Evolutionary conservation across 305 asterid species (phyloP), one percentile per base, ranked within the genome.

Genomic region (Nicotiana rustica): DNA sequence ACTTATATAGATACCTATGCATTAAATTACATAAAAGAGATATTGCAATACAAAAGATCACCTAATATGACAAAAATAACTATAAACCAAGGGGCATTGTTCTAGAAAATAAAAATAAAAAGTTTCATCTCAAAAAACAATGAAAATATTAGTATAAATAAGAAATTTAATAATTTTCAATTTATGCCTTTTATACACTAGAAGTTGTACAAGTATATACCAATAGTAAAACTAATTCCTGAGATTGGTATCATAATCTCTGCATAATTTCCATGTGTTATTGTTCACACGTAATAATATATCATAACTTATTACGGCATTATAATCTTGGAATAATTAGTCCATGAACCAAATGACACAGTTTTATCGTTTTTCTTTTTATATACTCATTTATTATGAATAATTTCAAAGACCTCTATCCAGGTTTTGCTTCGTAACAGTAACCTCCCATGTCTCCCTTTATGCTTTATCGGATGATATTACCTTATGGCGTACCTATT

Each of bases 11-110:
- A 25, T 6, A 75, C 79, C 29, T 52, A 52, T 15, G 17, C 8
- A 21, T 15, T 3, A 5, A 47, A 71, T 18, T 1, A 75, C 79
- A 52, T 7, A 29, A 25, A 52, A 49, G 15, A 52, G 17, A 75
- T 0, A 71, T 13, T 47, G 14, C 21, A 71, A 6, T 21, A 71
- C 13, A 60, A 71, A 70, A 47, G 21, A 0, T 21, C 61, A 47
- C 62, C 62, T 13, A 71, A 47, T 36, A 6, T 71, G 79, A 47
- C 41, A 21, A 47, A 75, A 75, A 14, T 3, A 75, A 13, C 64
- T 25, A 49, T 73, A 73, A 73, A 47, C 14, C 19, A 70, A 18
- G 77, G 78, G 62, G 36, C 62, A 41, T 6, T 73, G 79, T 49
- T 57, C 19, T 13, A 49, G 41, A 49, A 73, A 73, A 21, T 6